Base-by-base conservation (phyloP, 192 early-diverging fungal genomes). In the Entophlyctis helioformis region DNA sequence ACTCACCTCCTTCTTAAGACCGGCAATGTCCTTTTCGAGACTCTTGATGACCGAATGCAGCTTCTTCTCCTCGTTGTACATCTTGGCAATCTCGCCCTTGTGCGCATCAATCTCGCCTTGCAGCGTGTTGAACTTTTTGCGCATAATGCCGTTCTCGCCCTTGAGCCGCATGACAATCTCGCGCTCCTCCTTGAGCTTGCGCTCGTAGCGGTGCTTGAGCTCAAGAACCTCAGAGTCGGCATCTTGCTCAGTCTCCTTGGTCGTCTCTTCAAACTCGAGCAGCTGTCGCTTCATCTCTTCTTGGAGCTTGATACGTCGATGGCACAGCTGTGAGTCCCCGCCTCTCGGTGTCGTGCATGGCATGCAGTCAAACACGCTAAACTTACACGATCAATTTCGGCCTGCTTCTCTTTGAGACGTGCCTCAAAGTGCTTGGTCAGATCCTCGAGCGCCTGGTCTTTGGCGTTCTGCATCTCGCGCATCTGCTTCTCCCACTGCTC, bases 61-160 rank as follows among this genome's bases (percentile, higher is more conserved):
- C 39, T 65, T 71, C 39, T 58, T 70, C 36, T 71, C 71, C 37
- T 72, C 62, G 7, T 67, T 59, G 15, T 39, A 20, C 64, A 73
- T 58, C 40, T 64, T 57, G 27, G 49, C 36, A 8, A 63, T 64
- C 33, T 79, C 73, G 8, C 42, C 36, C n/a, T 59, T 46, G 45
- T 70, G 59, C 37, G 67, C 68, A 25, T 79, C 73, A 44, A 79
- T 79, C 18, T 76, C 72, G 42, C 76, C 74, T 24, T 62, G 67
- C 15, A 79, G 44, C 15, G 72, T 66, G 40, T 68, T 70, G 49
- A 79, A 79, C 51, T 73, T 79, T 38, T 79, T 79, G n/a, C 66
- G 36, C 72, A 76, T 76, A 44, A 76, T 73, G 2, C 69, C 73
- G 50, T 73, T 79, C 39, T 79, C 76, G 23, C 67, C 70, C 48